Evolutionary conservation across 805 yeast species (phyloP), one percentile per base, ranked within the genome.

Genomic region (Hanseniaspora meyeri): DNA sequence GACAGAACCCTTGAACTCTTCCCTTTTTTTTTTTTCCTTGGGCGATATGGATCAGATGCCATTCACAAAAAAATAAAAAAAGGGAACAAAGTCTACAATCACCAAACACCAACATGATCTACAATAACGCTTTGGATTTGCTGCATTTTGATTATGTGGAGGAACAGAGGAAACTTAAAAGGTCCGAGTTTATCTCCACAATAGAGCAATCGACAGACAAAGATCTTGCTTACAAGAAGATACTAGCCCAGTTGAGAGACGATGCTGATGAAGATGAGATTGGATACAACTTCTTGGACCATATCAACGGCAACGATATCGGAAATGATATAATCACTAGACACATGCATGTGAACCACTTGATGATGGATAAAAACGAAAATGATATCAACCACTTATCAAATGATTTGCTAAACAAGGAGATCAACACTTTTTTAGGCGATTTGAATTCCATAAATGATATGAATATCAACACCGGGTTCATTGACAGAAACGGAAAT

Each of bases 341-440:
- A 16, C 57, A 53, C 34, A 53, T 53, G 57, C 24, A 46, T 39
- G 57, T 53, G 9, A 53, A 45, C 36, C 40, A 46, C 34, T 45
- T 53, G 16, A 53, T 53, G 57, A 46, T 49, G 37, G 49, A 46
- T 14, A 53, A 53, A n/a, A 53, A 53, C 20, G 57, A 53, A 46
- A 53, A 53, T 37, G 57, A 53, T 29, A 53, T 53, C 27, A 39
- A 53, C 19, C 34, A 46, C 16, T 14, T 46, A 10, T 43, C 49
- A 2, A 53, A 53, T 36, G 49, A 53, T n/a, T 20, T 53, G 20
- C 19, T 53, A 9, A 53, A 39, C 29, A 53, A 46, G 37, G 49
- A 45, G 4, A 19, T 45, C 32, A 38, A 42, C 20, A 53, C 57
- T 6, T 53, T 53, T 50, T 53, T 53, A 53, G 57, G 57, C 51